Base-by-base conservation (phyloP, 768 basidiomycete species). In the Mycena chlorophos region DNA sequence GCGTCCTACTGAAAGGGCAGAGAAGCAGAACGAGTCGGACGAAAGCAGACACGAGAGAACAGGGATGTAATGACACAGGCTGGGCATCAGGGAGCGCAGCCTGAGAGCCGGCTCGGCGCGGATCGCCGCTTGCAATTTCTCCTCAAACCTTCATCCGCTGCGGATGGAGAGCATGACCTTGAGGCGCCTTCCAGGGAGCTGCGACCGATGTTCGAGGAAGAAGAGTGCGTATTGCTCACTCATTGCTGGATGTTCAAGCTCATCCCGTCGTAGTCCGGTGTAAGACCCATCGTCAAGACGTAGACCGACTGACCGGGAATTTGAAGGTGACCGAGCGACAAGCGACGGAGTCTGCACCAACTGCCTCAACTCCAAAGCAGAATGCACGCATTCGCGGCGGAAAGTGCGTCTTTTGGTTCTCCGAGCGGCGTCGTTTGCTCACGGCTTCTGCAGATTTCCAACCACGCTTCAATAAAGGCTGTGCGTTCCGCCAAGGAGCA, bases 271-370 rank as follows among this genome's bases (percentile, higher is more conserved):
- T 39, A 51, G 50, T 51, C 6, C 16, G 22, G 39, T 51, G 50
- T 51, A 31, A 37, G 34, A 17, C 4, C 39, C 20, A 8, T 37
- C 31, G 26, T n/a, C 20, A 3, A 3, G 14, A 4, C 22, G 20
- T 20, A 34, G 6, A 23, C 13, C n/a, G 22, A 27, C 14, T 38
- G 2, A n/a, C 23, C 22, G 12, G 5, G 22, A 23, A 6, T 22
- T 40, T 22, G 27, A 19, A 49, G 50, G 50, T 22, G 50, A 51
- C 19, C 30, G 50, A 20, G 50, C 50, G 10, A 37, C 30, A 25
- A 37, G 10, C 34, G 30, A 20, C 13, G 50, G 34, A 13, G 17
- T 13, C 6, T 51, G 50, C 20, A 29, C 50, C 2, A 51, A 51
- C 29, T 51, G 50, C 34, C n/a, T 23, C 5, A 37, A 4, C n/a